phyloP scores from a whole-genome alignment of 441 rosid genomes.

The Rhodomyrtus psidioides region DNA sequence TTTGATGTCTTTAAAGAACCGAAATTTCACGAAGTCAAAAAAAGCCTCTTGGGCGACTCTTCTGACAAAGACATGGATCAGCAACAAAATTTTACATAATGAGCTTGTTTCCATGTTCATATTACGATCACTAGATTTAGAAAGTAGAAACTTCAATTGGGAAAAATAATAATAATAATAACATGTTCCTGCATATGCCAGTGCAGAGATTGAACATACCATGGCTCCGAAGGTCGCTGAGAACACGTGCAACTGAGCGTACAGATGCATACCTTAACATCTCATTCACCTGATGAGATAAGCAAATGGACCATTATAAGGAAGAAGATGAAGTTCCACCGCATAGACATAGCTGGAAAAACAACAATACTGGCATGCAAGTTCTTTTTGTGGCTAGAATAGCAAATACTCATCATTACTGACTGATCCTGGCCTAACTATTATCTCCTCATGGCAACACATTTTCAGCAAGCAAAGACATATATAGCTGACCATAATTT shows the following conservation, averaged over 20 bases:
- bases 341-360: neutral
- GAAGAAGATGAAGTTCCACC: neutral
- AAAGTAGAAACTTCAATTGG: neutral
- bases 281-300: conserved; percentile 40
- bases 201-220: conserved; percentile 29
- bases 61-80: neutral
- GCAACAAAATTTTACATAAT: neutral
- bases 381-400: neutral
- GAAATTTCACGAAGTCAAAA: neutral
- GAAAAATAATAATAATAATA: neutral
- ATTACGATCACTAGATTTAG: neutral
- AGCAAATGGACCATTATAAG: neutral
- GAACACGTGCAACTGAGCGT: conserved; percentile 49
- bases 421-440: neutral
- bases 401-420: neutral
- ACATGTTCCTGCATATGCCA: neutral
- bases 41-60: neutral
- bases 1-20: neutral
- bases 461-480: neutral
- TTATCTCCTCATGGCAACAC: neutral
- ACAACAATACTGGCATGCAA: neutral
- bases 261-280: conserved; percentile 64
- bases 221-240: conserved; percentile 74
- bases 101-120: neutral
- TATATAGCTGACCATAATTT: neutral